Evolutionary conservation across 331 rosid genomes (phyloP).

Genomic region (Malus hybrid): DNA sequence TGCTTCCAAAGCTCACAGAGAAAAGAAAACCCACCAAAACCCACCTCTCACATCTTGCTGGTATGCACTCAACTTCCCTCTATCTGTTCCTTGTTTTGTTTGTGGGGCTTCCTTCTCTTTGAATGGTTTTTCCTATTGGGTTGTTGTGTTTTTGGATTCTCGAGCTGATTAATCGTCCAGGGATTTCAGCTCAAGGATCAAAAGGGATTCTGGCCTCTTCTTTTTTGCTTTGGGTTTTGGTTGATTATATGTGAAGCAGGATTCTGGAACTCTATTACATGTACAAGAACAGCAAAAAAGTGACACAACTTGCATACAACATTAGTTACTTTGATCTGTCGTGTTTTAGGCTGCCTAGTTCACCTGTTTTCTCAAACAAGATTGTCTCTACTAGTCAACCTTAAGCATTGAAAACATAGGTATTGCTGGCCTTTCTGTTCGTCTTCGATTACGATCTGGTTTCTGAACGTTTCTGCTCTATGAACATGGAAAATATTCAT

Average conservation of each 20-base stretch:
- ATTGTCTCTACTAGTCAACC: neutral
- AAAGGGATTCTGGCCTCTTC: neutral
- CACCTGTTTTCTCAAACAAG: neutral
- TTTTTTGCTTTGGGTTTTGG: neutral
- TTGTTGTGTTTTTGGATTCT: neutral
- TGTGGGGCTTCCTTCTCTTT: neutral
- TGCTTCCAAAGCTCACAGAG: slow-evolving; percentile 1
- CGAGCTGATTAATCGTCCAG: neutral
- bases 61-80: slow-evolving; percentile 16
- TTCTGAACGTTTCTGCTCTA: neutral
- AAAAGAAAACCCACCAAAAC: neutral
- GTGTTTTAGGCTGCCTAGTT: neutral
- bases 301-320: neutral
- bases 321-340: neutral
- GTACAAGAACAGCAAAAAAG: neutral
- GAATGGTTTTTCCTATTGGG: neutral
- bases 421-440: neutral
- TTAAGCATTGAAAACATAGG: neutral
- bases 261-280: neutral
- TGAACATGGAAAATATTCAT: neutral
- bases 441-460: neutral
- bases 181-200: neutral
- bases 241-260: neutral
- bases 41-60: neutral
- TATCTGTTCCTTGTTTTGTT: neutral